Conservation (phyloP, 768 basidiomycete genomes). For the Pholiota conissans region DNA sequence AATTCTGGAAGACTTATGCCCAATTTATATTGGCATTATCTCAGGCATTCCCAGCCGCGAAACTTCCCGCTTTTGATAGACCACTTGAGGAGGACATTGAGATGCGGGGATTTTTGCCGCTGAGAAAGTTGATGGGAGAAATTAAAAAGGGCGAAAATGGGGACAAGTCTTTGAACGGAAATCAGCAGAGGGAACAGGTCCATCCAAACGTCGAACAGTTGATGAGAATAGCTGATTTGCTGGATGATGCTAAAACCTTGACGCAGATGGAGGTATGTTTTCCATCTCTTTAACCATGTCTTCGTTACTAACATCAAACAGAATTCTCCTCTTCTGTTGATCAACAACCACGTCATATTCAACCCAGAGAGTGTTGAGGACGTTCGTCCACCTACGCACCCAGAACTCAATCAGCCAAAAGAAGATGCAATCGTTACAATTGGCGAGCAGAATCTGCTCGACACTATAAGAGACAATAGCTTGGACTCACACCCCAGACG, state of each 20-base stretch:
- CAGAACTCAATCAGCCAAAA: slow-evolving; percentile 10
- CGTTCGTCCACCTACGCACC: slow-evolving; percentile 7
- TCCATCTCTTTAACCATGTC: background rate
- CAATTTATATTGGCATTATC: slow-evolving; percentile 64
- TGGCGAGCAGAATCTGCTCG: slow-evolving; percentile 23
- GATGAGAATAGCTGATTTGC: slow-evolving; percentile 88
- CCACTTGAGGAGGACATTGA: slow-evolving; percentile 91
- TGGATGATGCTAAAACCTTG: slow-evolving; percentile 67
- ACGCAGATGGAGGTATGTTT: slow-evolving; percentile 56
- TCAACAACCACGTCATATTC: slow-evolving; percentile 35
- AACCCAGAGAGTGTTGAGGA: slow-evolving; percentile 31
- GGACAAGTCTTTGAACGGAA: slow-evolving; percentile 18
- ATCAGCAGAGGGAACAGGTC: slow-evolving; percentile 36
- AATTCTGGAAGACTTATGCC: slow-evolving; percentile 75
- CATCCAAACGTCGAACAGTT: slow-evolving; percentile 96
- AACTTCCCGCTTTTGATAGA: slow-evolving; percentile 54
- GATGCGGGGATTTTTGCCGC: slow-evolving; percentile 82
- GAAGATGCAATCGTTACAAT: slow-evolving; percentile 6
- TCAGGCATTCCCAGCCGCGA: slow-evolving; percentile 64
- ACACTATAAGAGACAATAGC: slow-evolving; percentile 24
- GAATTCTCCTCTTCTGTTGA: slow-evolving; percentile 41
- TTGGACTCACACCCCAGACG: slow-evolving; percentile 13
- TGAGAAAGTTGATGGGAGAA: slow-evolving; percentile 60
- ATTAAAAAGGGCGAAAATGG: slow-evolving; percentile 22
- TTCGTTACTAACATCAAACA: slow-evolving; percentile 16